Base-by-base conservation (phyloP, 805 yeast genomes). In the Lachancea sp. region DNA sequence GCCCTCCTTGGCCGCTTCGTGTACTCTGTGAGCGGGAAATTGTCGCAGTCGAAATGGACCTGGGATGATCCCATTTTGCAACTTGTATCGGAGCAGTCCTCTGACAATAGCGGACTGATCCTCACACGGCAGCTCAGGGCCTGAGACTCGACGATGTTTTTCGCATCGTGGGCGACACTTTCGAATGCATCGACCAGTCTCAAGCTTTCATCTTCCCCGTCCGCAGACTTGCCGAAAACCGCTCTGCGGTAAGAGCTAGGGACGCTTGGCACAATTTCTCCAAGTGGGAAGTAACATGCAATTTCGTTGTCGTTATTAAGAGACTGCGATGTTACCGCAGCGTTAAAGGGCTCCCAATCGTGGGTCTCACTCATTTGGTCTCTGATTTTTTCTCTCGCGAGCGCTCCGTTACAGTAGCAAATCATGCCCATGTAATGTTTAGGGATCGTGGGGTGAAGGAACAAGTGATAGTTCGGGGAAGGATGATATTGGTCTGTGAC, bases 381-480 rank as follows among this genome's bases (percentile, higher is more conserved):
- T 41, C 93, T 72, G 10, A 88, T 71, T 46, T 73, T 72, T 56
- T 89, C 96, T 51, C 97, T 71, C 0, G 96, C 95, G 40, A 89
- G 67, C 0, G 96, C 77, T 0, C 97, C 96, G 61, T 89, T 89
- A 58, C 95, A 85, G 63, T 89, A 89, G 62, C 97, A 89, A 44
- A 90, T 78, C 97, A 89, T 89, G 18, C 95, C 95, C 96, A 89
- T 90, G 61, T 79, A 89, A 31, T 82, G 79, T 31, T 72, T 73
- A 0, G 77, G 75, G 49, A 85, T 75, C 0, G 95, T 83, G 8
- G 97, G 96, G 60, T 90, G 96, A 50, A 78, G 78, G 68, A 89
- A 89, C 52, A 88, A 64, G 59, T 89, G 96, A 60, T 88, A 89
- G 54, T 82, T 84, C 5, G 87, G 78, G 1, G 90, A 82, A 1